Evolutionary conservation across 192 early-diverging fungal species (phyloP), one percentile per base, ranked within the genome.

Genomic region (Coemansia reversa): DNA sequence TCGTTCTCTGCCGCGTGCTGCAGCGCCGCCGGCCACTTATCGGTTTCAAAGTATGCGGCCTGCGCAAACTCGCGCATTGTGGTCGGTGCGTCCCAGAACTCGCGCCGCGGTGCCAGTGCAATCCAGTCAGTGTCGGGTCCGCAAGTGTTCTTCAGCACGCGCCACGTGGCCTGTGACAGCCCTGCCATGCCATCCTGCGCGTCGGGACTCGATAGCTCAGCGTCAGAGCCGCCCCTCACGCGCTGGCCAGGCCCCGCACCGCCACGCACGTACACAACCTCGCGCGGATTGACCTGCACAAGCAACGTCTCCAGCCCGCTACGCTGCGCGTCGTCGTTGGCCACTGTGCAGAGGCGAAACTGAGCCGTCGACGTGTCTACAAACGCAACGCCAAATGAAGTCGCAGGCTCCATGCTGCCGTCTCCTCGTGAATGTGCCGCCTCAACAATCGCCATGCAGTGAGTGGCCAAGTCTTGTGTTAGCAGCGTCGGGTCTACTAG

Each of bases 281-380:
- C 97, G 24, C 85, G 86, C 8, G 97, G 97, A 65, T 90, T 92
- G 12, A 95, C 70, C 78, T 99, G 97, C 66, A 92, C 87, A 16
- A 98, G 82, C 52, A 99, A 74, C 0, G 97, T 99, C 64, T 97
- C 94, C n/a, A 99, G 85, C 29, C 84, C 84, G 8, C 94, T 94
- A 29, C 95, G 84, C 67, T 94, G 86, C 19, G 84, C 74, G 68
- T 98, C 97, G 70, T 99, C 97, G 22, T 86, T 70, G 50, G 91
- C 92, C 7, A 82, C 81, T 2, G 70, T 69, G 49, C 88, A 86
- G 49, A 97, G 33, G 54, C 87, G 87, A 73, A 99, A 96, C 70
- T 94, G 90, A 11, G 94, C 94, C 0, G 94, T 99, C 0, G 96
- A 83, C 0, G 96, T 96, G 65, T 99, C 97, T 5, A 97, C 97